Evolutionary conservation across 139 green algal species (phyloP).

Genomic region (Ostreobium quekettii): DNA sequence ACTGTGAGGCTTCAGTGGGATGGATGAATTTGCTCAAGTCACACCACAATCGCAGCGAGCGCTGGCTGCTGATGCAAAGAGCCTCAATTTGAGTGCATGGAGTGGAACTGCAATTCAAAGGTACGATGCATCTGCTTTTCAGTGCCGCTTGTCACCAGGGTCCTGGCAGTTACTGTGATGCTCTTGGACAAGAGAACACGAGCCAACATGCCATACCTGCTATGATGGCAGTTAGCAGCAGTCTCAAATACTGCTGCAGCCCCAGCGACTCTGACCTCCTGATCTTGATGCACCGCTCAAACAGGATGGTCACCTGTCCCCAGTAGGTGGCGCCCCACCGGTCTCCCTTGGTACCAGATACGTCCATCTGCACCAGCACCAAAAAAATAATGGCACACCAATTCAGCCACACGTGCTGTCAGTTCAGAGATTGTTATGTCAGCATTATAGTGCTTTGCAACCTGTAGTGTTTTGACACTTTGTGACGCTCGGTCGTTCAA

Average conservation of each 20-base stretch:
- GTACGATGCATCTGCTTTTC: not conserved
- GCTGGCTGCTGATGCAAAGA: not conserved
- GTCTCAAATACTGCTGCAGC: slow-evolving; percentile 29
- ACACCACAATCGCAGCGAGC: not conserved
- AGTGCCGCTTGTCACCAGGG: too few species aligned
- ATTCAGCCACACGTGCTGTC: not conserved
- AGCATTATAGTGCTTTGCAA: not conserved
- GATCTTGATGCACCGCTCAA: slow-evolving; percentile 37
- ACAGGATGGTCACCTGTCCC: slow-evolving; percentile 40
- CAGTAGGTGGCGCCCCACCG: slow-evolving; percentile 12
- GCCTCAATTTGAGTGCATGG: not conserved
- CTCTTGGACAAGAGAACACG: too few species aligned
- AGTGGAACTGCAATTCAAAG: not conserved
- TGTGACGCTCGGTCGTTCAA: too few species aligned
- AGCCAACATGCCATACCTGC: too few species aligned
- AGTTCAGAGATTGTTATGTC: too few species aligned
- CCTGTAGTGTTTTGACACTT: not conserved
- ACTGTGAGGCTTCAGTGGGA: not conserved
- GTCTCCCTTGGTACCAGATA: too few species aligned
- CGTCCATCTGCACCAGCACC: too few species aligned
- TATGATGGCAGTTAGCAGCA: slow-evolving; percentile 13
- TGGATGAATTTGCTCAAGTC: not conserved
- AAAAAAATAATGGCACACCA: not conserved
- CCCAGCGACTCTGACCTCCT: slow-evolving; percentile 54
- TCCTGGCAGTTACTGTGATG: too few species aligned